phyloP scores from a whole-genome alignment of 179 eudicot species.

The Silene vulgaris region DNA sequence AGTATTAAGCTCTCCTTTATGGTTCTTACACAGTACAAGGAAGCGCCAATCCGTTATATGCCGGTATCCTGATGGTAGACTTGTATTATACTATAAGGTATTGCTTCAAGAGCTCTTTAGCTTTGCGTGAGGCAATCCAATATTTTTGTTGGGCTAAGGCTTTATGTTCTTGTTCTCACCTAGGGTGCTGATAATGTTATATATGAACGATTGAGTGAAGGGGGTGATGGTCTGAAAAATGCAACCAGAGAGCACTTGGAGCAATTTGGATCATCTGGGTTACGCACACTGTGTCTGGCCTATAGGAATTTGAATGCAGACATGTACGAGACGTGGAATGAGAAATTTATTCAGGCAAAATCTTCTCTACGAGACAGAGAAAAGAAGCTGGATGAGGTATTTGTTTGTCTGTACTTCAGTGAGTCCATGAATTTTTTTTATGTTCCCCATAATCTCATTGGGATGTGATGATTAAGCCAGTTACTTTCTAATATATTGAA shows the following conservation, averaged over 20 bases:
- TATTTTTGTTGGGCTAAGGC: neutral
- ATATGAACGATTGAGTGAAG: slow-evolving; percentile 70
- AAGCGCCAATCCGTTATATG: slow-evolving; percentile 98
- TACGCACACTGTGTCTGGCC: slow-evolving; percentile 92
- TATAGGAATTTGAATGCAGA: slow-evolving; percentile 60
- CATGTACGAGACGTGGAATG: slow-evolving; percentile 80
- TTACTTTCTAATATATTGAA: neutral
- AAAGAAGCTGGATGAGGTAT: slow-evolving; percentile 90
- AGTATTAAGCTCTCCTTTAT: slow-evolving; percentile 21
- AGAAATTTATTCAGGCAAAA: slow-evolving; percentile 89
- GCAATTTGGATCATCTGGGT: slow-evolving; percentile 88
- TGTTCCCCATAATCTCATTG: neutral
- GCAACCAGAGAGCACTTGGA: slow-evolving; percentile 79
- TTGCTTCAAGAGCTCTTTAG: slow-evolving; percentile 16
- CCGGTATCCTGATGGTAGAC: slow-evolving; percentile 84
- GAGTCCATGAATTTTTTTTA: neutral
- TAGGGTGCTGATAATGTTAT: slow-evolving; percentile 98
- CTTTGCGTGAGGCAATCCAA: neutral
- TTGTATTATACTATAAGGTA: slow-evolving; percentile 94
- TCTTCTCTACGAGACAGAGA: slow-evolving; percentile 90
- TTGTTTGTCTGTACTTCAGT: slow-evolving; percentile 8
- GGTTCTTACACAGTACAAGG: slow-evolving; percentile 56
- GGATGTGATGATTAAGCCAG: neutral
- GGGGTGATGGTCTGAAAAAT: slow-evolving; percentile 57
- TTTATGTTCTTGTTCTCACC: slow-evolving; percentile 10